A percentile compares a stretch with the other conserved stretches of the same genome.
phyloP scores from a whole-genome alignment of 257 asterid species.

The Ilex asprella region DNA sequence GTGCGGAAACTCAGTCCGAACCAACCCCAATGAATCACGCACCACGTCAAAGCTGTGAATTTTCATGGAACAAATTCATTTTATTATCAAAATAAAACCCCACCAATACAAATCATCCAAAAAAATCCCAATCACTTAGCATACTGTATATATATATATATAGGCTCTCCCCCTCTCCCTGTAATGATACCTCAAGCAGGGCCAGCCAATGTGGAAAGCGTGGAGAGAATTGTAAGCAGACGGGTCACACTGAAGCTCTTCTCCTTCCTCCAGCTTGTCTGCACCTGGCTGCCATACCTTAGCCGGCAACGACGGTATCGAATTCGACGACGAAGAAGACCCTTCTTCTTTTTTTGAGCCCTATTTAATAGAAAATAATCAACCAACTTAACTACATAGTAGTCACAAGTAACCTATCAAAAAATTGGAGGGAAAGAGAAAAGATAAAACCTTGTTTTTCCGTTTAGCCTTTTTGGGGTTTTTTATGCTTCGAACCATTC shows the following conservation, averaged over 20 bases:
- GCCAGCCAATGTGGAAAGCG: slow-evolving; percentile 84
- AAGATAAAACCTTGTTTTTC: slow-evolving; percentile 47
- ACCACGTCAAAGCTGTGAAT: slow-evolving; percentile 73
- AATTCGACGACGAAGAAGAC: slow-evolving; percentile 41
- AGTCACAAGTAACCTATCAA: background rate
- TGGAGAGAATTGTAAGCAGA: slow-evolving; percentile 85
- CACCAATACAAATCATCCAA: too few relatives aligned
- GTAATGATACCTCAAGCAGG: slow-evolving; percentile 63
- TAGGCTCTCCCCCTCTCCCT: too few relatives aligned
- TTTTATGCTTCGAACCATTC: slow-evolving; percentile 68
- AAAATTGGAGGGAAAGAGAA: background rate
- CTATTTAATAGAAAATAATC: slow-evolving; percentile 14
- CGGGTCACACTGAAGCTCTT: slow-evolving; percentile 88
- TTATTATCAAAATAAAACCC: too few relatives aligned
- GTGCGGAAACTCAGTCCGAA: slow-evolving; percentile 88
- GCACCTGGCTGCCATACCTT: slow-evolving; percentile 96
- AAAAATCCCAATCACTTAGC: too few relatives aligned
- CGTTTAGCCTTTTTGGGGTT: slow-evolving; percentile 64
- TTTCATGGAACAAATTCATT: slow-evolving; percentile 12
- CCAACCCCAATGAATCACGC: slow-evolving; percentile 78
- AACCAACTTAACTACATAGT: background rate
- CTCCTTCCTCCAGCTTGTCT: slow-evolving; percentile 81
- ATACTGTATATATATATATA: too few relatives aligned
- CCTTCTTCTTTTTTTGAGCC: slow-evolving; percentile 55
- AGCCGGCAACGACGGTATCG: slow-evolving; percentile 32